Evolutionary conservation across 768 basidiomycete species (phyloP).

Genomic region (Trametes maxima): DNA sequence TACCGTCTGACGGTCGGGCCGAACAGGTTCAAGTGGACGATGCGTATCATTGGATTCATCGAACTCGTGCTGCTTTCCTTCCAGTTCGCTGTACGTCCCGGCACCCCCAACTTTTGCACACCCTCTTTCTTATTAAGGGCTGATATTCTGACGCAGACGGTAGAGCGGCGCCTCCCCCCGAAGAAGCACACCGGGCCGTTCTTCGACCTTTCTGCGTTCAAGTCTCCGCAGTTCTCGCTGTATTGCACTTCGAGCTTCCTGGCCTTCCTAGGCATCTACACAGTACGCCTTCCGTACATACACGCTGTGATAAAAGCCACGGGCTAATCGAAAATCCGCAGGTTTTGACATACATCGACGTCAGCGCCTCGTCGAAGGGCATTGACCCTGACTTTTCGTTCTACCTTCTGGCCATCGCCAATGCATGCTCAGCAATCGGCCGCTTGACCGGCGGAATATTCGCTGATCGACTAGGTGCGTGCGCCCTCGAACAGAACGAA

Average conservation of each 20-base stretch:
- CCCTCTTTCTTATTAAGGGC: slow-evolving; percentile 18
- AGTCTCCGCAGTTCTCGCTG: slow-evolving; percentile 51
- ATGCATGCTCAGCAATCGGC: slow-evolving; percentile 65
- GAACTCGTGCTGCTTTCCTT: slow-evolving; percentile 46
- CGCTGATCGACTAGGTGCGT: slow-evolving; percentile 55
- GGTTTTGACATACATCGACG: slow-evolving; percentile 72
- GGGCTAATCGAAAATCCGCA: not conserved
- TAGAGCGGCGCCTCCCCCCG: slow-evolving; percentile 54
- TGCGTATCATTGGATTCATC: slow-evolving; percentile 70
- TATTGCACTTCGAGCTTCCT: slow-evolving; percentile 61
- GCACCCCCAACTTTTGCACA: no score
- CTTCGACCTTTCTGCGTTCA: slow-evolving; percentile 60
- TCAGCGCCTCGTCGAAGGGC: slow-evolving; percentile 54
- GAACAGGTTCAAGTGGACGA: slow-evolving; percentile 64
- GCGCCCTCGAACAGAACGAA: not conserved
- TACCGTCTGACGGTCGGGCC: not conserved
- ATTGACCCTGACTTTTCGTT: slow-evolving; percentile 54
- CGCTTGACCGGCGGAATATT: slow-evolving; percentile 56
- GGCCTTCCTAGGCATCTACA: slow-evolving; percentile 71
- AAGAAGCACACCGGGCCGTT: slow-evolving; percentile 56
- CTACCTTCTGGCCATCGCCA: slow-evolving; percentile 70
- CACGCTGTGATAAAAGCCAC: not conserved
- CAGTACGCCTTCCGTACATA: slow-evolving; percentile 39
- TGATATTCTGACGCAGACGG: slow-evolving; percentile 28
- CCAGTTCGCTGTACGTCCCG: slow-evolving; percentile 26